These are phyloP conservation scores for Pyrenopolyporus hunteri DNA, from an alignment of 495 filamentous ascomycete species.

Conservation along the genomic window DNA sequence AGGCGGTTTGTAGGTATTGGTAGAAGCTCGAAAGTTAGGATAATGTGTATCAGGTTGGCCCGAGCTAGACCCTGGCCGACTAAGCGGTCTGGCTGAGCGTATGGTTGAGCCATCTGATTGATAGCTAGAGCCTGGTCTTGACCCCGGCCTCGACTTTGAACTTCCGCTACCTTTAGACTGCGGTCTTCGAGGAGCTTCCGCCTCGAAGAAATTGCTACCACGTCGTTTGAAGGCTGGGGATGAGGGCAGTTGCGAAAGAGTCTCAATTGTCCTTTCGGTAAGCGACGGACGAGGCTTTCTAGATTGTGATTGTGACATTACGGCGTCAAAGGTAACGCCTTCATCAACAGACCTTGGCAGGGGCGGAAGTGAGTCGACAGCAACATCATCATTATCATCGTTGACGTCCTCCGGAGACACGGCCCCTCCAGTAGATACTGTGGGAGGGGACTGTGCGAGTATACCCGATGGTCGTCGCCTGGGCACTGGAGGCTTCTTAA, in stretches of 20 bases:
- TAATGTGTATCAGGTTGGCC: conserved; percentile 41
- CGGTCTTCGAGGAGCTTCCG: conserved; percentile 23
- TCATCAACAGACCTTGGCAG: conserved; percentile 32
- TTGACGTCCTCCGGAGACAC: conserved; percentile 16
- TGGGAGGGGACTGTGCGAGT: conserved; percentile 20
- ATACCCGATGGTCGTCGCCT: conserved; percentile 37
- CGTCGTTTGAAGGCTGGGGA: conserved; percentile 52
- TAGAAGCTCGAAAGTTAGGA: conserved; percentile 43
- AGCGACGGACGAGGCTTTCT: conserved; percentile 47
- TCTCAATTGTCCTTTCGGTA: conserved; percentile 56
- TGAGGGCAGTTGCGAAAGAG: conserved; percentile 52
- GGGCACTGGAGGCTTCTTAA: conserved; percentile 34
- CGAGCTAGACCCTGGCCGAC: conserved; percentile 51
- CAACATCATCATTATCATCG: conserved; percentile 11
- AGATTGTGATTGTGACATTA: conserved; percentile 20
- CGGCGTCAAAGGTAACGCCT: conserved; percentile 33
- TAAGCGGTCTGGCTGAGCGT: conserved; percentile 40
- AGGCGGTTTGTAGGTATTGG: conserved; percentile 43
- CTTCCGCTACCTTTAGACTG: conserved; percentile 46
- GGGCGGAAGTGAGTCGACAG: conserved; percentile 36
- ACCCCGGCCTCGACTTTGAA: conserved; percentile 50
- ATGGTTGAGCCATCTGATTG: conserved; percentile 47
- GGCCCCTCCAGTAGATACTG: conserved; percentile 7
- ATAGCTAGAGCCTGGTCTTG: conserved; percentile 54
- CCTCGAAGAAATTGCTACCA: conserved; percentile 49